phyloP scores from a whole-genome alignment of 2,329 filamentous ascomycete genomes.

The Beauveria australis region DNA sequence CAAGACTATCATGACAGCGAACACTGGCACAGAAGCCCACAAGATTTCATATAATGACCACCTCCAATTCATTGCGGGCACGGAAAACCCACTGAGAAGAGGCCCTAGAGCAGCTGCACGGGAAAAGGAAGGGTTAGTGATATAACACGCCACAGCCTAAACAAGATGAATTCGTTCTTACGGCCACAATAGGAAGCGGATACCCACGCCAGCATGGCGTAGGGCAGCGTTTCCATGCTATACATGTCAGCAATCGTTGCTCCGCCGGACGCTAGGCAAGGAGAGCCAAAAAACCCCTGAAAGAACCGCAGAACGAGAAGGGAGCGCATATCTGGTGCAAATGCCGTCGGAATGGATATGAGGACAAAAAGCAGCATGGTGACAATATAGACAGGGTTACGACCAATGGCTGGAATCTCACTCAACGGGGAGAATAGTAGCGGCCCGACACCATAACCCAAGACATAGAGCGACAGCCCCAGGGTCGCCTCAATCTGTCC shows the following conservation, averaged over 20 bases:
- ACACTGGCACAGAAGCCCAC: conserved; percentile 51
- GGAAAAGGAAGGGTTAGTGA: neutral
- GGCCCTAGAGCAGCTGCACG: conserved; percentile 48
- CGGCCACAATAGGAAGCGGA: conserved; percentile 40
- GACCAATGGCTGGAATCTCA: conserved; percentile 58
- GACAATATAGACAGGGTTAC: conserved; percentile 59
- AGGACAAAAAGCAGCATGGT: conserved; percentile 63
- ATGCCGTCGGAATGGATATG: conserved; percentile 54
- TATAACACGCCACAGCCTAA: no score
- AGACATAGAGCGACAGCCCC: conserved; percentile 54
- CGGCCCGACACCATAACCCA: conserved; percentile 56
- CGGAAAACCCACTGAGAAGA: conserved; percentile 51
- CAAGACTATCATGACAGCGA: conserved; percentile 52
- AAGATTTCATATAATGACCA: conserved; percentile 58
- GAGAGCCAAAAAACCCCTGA: conserved; percentile 58
- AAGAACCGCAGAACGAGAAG: conserved; percentile 58
- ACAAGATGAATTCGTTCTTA: conserved; percentile 15
- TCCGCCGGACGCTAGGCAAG: conserved; percentile 52
- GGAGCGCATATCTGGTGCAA: conserved; percentile 54
- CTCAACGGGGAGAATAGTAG: conserved; percentile 57
- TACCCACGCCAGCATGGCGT: conserved; percentile 53
- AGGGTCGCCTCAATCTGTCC: conserved; percentile 43
- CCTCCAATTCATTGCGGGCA: conserved; percentile 49
- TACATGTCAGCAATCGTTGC: conserved; percentile 47
- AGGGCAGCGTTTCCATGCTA: conserved; percentile 46